Evolutionary conservation across 352 stramenopile genomes (phyloP).

Genomic region (Phytophthora quininea): DNA sequence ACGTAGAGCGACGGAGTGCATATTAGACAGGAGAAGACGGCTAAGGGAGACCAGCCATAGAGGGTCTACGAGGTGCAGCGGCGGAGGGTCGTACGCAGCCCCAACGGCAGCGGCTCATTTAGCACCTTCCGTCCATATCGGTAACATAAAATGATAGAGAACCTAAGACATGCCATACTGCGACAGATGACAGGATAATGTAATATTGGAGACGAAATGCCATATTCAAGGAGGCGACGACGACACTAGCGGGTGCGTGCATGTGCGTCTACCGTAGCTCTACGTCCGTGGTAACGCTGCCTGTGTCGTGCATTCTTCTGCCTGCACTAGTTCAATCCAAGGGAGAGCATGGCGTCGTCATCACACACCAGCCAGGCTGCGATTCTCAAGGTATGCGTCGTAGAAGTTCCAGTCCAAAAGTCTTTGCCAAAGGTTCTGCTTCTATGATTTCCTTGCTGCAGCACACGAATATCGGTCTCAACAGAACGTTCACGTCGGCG

Average conservation of each 20-base stretch:
- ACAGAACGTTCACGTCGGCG: slow-evolving; percentile 52
- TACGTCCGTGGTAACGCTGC: background rate
- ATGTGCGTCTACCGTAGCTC: background rate
- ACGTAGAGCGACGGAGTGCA: background rate
- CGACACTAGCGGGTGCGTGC: background rate
- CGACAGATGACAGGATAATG: slow-evolving; percentile 11
- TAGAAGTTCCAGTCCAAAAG: too few species aligned
- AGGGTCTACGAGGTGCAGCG: too few species aligned
- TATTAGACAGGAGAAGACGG: background rate
- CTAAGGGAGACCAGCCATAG: too few species aligned
- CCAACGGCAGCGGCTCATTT: too few species aligned
- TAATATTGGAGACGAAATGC: background rate
- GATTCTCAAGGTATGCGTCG: slow-evolving; percentile 36
- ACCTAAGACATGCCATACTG: slow-evolving; percentile 13
- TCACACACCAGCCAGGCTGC: slow-evolving; percentile 33
- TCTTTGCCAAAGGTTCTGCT: background rate
- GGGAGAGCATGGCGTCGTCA: slow-evolving; percentile 36
- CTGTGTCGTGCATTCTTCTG: background rate
- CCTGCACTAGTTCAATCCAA: background rate
- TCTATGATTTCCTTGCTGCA: slow-evolving; percentile 16
- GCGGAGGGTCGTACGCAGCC: too few species aligned
- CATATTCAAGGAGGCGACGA: too few species aligned
- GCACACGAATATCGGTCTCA: slow-evolving; percentile 63
- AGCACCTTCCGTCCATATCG: too few species aligned
- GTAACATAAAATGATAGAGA: slow-evolving; percentile 32